Evolutionary conservation across 1,284 basidiomycete genomes (phyloP).

Genomic region (Boletellus sp.): DNA sequence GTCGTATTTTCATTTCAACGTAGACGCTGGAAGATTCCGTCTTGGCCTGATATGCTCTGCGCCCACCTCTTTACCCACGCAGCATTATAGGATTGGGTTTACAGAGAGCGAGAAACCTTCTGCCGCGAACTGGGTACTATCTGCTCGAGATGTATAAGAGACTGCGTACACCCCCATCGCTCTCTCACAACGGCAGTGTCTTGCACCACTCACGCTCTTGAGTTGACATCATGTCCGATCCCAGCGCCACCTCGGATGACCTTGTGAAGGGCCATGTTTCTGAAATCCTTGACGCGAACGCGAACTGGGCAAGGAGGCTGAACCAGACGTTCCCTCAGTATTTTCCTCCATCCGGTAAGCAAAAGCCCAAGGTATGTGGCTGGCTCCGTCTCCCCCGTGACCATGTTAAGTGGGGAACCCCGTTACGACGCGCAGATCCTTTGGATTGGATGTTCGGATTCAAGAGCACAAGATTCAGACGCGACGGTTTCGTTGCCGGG

Average conservation of each 20-base stretch:
- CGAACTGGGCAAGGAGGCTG: conserved; percentile 20
- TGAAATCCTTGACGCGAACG: conserved; percentile 14
- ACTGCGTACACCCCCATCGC: background rate
- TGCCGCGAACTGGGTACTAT: background rate
- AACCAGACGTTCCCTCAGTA: conserved; percentile 25
- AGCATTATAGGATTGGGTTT: too few species aligned
- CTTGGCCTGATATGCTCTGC: too few species aligned
- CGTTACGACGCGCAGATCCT: conserved; percentile 34
- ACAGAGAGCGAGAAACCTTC: background rate
- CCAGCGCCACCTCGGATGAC: background rate
- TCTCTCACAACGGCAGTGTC: background rate
- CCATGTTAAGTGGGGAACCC: background rate
- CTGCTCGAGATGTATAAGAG: background rate
- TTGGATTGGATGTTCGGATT: conserved; percentile 57
- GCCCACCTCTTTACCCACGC: too few species aligned
- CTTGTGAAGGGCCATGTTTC: background rate
- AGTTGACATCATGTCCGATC: conserved; percentile 3
- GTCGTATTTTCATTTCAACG: too few species aligned
- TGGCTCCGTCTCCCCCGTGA: background rate
- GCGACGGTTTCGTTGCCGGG: conserved; percentile 40
- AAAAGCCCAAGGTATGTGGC: conserved; percentile 21
- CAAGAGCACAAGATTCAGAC: conserved; percentile 44
- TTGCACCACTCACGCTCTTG: background rate
- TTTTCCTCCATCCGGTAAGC: conserved; percentile 16
- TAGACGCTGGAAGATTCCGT: too few species aligned